phyloP scores from a whole-genome alignment of 2,329 filamentous ascomycete species.

The Paecilomyces dactylethromorphus region DNA sequence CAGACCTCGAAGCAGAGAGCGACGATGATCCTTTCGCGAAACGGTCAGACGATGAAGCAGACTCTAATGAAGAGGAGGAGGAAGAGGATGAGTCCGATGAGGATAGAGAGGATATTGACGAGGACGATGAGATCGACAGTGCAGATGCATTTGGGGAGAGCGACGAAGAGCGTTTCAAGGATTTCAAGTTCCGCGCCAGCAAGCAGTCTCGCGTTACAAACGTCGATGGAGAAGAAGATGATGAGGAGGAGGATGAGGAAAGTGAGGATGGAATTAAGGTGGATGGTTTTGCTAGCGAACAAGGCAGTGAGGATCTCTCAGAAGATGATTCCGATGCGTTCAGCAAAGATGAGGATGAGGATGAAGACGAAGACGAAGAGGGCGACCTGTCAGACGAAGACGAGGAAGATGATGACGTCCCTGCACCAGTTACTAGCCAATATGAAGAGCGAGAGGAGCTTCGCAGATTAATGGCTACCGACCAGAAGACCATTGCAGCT shows the following conservation, averaged over 20 bases:
- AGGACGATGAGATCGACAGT: conserved; percentile 18
- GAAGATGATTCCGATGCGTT: conserved; percentile 8
- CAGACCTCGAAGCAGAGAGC: conserved; percentile 55
- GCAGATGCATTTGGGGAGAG: conserved; percentile 19
- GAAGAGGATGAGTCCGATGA: conserved; percentile 16
- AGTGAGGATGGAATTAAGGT: conserved; percentile 1
- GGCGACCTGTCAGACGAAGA: conserved; percentile 18
- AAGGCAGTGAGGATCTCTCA: conserved; percentile 9
- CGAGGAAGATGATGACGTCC: conserved; percentile 14
- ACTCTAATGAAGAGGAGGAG: conserved; percentile 21
- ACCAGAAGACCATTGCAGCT: conserved; percentile 60
- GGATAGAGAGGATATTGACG: conserved; percentile 14
- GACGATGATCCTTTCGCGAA: conserved; percentile 41
- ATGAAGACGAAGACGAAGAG: conserved; percentile 28
- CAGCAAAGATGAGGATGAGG: conserved; percentile 18
- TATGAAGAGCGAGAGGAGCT: conserved; percentile 51
- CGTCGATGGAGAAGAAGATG: conserved; percentile 1
- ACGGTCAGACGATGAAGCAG: conserved; percentile 30
- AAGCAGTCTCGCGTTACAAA: conserved; percentile 7
- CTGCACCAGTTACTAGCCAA: conserved; percentile 15
- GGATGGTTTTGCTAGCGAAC: background rate
- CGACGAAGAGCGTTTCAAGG: conserved; percentile 13
- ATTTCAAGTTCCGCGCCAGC: conserved; percentile 14
- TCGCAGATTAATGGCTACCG: conserved; percentile 60
- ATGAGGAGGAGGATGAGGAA: conserved; percentile 4